A percentile compares a stretch with the other conserved stretches of the same genome.
phyloP scores from a whole-genome alignment of 495 filamentous ascomycete genomes.

The Aspergillus sclerotioniger region DNA sequence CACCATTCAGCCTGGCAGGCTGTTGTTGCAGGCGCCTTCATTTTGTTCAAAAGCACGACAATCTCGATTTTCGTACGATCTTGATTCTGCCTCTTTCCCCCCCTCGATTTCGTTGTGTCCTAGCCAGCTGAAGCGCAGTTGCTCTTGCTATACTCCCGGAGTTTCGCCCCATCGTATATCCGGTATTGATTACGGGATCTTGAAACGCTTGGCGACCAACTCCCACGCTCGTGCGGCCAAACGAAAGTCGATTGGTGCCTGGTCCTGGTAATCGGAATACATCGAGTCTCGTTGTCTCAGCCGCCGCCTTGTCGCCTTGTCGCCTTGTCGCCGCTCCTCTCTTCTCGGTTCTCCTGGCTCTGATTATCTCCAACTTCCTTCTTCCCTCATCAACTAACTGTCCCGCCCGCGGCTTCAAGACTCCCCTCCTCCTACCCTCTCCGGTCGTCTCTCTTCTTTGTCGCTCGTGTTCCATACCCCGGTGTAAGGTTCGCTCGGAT shows the following conservation, averaged over 20 bases:
- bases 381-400: conserved; percentile 10
- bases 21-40: background rate
- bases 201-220: conserved; percentile 12
- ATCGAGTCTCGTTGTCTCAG: background rate
- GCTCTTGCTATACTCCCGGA: conserved; percentile 7
- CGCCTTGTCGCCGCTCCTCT: conserved; percentile 18
- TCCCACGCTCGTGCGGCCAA: too few species aligned
- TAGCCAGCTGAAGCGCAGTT: background rate
- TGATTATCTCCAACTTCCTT: conserved; percentile 11
- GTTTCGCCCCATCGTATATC: conserved; percentile 18
- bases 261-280: conserved; percentile 21
- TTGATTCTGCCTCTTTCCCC: conserved; percentile 2
- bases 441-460: conserved; percentile 15
- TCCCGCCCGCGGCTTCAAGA: background rate
- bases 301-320: conserved; percentile 8
- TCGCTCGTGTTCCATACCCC: conserved; percentile 15
- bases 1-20: conserved; percentile 9
- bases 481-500: conserved; percentile 7
- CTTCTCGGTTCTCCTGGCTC: conserved; percentile 1
- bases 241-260: conserved; percentile 18
- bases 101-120: background rate
- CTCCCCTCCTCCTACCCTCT: conserved; percentile 1
- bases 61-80: conserved; percentile 2
- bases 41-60: conserved; percentile 15
- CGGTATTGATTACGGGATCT: conserved; percentile 16